Conservation (phyloP, 1,139 yeast species). For the Saccharomyces hybrid region DNA sequence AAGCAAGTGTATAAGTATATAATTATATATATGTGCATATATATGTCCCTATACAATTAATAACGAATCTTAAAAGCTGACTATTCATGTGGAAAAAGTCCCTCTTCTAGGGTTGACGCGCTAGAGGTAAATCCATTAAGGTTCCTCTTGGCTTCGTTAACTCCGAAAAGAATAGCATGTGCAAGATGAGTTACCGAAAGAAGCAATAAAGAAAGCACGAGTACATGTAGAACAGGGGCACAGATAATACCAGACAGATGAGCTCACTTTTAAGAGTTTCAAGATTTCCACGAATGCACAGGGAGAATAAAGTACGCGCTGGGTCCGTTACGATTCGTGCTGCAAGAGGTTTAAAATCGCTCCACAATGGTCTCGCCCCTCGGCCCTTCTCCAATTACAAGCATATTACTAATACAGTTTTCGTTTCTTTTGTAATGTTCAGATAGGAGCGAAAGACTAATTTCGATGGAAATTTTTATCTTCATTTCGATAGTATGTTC, state of each 20-base stretch:
- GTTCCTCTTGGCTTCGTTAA: neutral
- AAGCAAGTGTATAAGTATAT: neutral
- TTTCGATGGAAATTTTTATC: slow-evolving; percentile 31
- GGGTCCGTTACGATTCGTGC: neutral
- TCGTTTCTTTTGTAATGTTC: slow-evolving; percentile 19
- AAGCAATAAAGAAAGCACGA: neutral
- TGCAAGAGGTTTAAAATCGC: neutral
- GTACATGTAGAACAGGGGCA: neutral
- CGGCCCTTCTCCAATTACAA: neutral
- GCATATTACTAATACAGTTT: neutral
- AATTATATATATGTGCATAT: no score
- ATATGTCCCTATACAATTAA: neutral
- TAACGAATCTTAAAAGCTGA: neutral
- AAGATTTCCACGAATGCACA: neutral
- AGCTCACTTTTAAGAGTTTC: neutral
- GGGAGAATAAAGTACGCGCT: neutral
- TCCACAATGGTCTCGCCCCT: neutral
- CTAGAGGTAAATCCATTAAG: neutral
- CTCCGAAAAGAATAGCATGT: neutral
- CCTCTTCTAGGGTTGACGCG: neutral
- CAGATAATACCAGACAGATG: neutral
- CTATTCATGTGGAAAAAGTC: neutral
- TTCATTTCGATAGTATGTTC: slow-evolving; percentile 20
- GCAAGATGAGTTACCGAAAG: neutral
- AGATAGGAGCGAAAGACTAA: slow-evolving; percentile 36